Evolutionary conservation across 441 rosid genomes (phyloP).

Genomic region (Melastoma candidum): DNA sequence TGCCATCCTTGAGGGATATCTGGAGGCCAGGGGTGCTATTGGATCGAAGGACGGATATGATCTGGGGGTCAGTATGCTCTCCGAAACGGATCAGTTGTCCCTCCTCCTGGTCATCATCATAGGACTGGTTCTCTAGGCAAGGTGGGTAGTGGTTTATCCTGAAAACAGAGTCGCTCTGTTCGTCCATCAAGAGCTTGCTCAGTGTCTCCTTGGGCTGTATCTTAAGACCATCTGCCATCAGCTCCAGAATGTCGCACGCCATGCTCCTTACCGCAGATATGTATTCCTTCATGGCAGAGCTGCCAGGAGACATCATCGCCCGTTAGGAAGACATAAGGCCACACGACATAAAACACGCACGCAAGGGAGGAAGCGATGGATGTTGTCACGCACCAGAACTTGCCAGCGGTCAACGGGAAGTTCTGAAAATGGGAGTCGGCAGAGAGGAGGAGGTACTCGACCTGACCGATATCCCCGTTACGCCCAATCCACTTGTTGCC

Average conservation of each 20-base stretch:
- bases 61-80: conserved; percentile 58
- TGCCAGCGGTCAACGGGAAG: conserved; percentile 2
- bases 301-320: not conserved
- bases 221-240: conserved; percentile 36
- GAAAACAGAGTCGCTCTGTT: conserved; percentile 13
- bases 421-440: not conserved
- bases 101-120: conserved; percentile 10
- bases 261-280: conserved; percentile 5
- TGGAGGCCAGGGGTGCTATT: conserved; percentile 49
- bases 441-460: conserved; percentile 17
- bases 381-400: conserved; percentile 4
- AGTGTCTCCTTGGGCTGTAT: conserved; percentile 35
- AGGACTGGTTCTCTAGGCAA: conserved; percentile 7
- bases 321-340: too few species aligned
- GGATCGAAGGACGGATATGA: conserved; percentile 46
- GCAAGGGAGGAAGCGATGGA: not conserved
- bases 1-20: conserved; percentile 35
- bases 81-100: conserved; percentile 47
- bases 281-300: conserved; percentile 9
- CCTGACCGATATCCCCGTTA: conserved; percentile 37
- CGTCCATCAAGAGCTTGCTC: conserved; percentile 32
- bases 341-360: not conserved
- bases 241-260: conserved; percentile 12
- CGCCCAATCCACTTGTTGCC: conserved; percentile 46
- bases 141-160: conserved; percentile 12